Conservation (phyloP, 371 early-diverging fungal genomes). For the Mucor sp. region DNA sequence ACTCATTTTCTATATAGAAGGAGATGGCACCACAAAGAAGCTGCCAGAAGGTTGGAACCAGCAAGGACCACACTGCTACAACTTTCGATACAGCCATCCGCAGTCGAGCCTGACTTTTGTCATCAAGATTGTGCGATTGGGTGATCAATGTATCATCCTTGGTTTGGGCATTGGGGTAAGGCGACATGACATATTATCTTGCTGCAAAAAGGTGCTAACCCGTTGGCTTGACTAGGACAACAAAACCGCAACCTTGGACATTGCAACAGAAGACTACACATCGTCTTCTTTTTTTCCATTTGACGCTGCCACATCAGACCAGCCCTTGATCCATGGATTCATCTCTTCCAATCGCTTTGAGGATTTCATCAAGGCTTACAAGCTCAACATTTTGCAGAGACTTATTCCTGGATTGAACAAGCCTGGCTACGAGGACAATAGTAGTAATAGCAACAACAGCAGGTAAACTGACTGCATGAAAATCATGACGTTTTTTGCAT, state of each 20-base stretch:
- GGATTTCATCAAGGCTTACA: conserved; percentile 61
- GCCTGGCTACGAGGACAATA: conserved; percentile 39
- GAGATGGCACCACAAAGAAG: conserved; percentile 31
- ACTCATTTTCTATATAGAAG: conserved; percentile 23
- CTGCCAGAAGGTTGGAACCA: conserved; percentile 65
- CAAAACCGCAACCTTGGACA: conserved; percentile 62
- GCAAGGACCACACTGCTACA: conserved; percentile 53
- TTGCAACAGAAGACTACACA: conserved; percentile 55
- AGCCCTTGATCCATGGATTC: conserved; percentile 60
- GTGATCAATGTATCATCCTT: conserved; percentile 65
- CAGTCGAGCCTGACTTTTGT: conserved; percentile 73
- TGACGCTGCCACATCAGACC: conserved; percentile 30
- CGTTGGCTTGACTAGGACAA: conserved; percentile 54
- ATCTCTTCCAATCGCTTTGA: conserved; percentile 61
- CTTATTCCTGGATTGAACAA: conserved; percentile 65
- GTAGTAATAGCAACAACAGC: too few species aligned
- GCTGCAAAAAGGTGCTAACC: too few species aligned
- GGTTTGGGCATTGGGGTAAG: conserved; percentile 67
- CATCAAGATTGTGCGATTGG: conserved; percentile 68
- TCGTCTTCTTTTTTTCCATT: conserved; percentile 62
- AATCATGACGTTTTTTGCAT: background rate
- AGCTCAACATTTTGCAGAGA: conserved; percentile 65
- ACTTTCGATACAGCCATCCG: conserved; percentile 71
- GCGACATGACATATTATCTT: background rate
- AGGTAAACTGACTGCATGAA: background rate